Conservation (phyloP, 352 stramenopile genomes). For the Globisporangium spiculum region DNA sequence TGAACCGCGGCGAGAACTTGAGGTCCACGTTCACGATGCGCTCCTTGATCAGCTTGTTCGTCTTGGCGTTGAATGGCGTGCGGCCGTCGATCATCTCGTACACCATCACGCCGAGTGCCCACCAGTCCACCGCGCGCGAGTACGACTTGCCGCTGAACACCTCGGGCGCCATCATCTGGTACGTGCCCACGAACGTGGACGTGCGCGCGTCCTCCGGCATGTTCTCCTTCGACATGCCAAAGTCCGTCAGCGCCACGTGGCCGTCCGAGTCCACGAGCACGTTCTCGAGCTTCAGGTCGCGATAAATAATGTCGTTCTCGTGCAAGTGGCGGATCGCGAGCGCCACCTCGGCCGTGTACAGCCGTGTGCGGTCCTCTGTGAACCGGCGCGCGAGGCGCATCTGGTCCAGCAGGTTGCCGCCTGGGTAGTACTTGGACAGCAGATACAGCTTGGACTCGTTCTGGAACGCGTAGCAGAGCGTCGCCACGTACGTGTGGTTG, state of each 20-base stretch:
- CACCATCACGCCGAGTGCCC: conserved; percentile 84
- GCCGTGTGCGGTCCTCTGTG: conserved; percentile 87
- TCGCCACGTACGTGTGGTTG: conserved; percentile 97
- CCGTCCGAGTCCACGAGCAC: conserved; percentile 95
- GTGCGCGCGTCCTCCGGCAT: conserved; percentile 85
- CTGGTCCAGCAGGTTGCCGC: conserved; percentile 94
- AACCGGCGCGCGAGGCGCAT: conserved; percentile 90
- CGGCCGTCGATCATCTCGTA: conserved; percentile 89
- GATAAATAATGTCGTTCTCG: conserved; percentile 95
- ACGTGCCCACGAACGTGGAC: conserved; percentile 90
- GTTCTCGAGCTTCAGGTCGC: conserved; percentile 99
- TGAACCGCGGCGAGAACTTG: conserved; percentile 80
- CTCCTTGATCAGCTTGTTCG: conserved; percentile 83
- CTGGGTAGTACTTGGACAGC: conserved; percentile 95
- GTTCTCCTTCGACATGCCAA: conserved; percentile 98
- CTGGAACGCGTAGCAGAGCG: conserved; percentile 91
- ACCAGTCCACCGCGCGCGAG: conserved; percentile 87
- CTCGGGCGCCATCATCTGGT: conserved; percentile 92
- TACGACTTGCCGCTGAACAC: conserved; percentile 88
- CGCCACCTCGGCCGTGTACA: conserved; percentile 97
- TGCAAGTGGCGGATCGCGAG: conserved; percentile 95
- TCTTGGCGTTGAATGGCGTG: conserved; percentile 88
- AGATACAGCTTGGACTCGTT: conserved; percentile 89
- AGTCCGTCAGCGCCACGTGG: conserved; percentile 98
- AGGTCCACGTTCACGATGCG: conserved; percentile 81